Conservation (phyloP, 1,139 yeast species). For the Kazachstania sp. region DNA sequence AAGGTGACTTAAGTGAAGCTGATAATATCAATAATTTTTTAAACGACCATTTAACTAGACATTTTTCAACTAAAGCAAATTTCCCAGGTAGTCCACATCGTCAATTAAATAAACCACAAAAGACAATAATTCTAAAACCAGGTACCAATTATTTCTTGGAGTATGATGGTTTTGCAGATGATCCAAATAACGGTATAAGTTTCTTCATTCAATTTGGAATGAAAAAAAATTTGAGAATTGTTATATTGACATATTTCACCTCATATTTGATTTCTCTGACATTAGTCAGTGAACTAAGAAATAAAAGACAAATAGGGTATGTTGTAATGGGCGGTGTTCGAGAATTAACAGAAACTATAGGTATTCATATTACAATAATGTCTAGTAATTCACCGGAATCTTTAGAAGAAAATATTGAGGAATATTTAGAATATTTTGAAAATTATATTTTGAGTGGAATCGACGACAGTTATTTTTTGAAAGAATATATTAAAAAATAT, state of each 20-base stretch:
- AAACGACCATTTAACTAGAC: constrained; percentile 14
- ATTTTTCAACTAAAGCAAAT: constrained; percentile 3
- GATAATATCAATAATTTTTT: constrained; percentile 24
- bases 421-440: constrained; percentile 38
- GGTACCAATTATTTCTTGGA: constrained; percentile 34
- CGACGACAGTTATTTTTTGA: constrained; percentile 32
- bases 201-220: constrained; percentile 50
- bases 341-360: constrained; percentile 43
- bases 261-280: constrained; percentile 38
- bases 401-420: constrained; percentile 40
- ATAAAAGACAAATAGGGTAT: constrained; percentile 51
- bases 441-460: constrained; percentile 18
- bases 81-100: neutral
- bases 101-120: constrained; percentile 11
- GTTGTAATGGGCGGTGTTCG: constrained; percentile 48
- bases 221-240: constrained; percentile 31
- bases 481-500: constrained; percentile 34
- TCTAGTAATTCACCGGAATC: constrained; percentile 37
- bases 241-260: constrained; percentile 38
- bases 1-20: constrained; percentile 38
- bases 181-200: constrained; percentile 43
- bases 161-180: constrained; percentile 33
- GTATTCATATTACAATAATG: constrained; percentile 46
- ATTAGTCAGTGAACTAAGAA: constrained; percentile 41
- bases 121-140: constrained; percentile 33